Conservation (phyloP, 306 rosid species). For the Trichosanthes truncata region DNA sequence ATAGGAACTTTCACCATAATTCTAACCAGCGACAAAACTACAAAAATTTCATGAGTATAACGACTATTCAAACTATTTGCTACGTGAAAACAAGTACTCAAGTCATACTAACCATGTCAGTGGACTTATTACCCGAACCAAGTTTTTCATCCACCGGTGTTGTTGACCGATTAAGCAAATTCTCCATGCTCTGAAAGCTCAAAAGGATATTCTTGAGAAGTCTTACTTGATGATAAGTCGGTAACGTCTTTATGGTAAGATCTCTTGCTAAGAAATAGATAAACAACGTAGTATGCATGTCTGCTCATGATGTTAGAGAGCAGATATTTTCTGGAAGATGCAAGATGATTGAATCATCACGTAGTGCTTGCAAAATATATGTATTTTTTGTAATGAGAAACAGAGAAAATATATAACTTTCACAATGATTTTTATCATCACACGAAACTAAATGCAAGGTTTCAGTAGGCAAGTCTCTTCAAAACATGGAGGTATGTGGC, state of each 20-base stretch:
- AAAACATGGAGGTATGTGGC: background rate
- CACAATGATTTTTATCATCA: background rate
- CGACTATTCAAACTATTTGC: background rate
- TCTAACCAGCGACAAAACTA: background rate
- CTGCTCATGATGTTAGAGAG: background rate
- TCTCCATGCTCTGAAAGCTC: constrained; percentile 58
- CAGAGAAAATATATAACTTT: background rate
- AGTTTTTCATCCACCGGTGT: constrained; percentile 22
- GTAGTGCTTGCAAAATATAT: background rate
- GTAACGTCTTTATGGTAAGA: background rate
- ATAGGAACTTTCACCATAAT: background rate
- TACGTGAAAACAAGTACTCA: constrained; percentile 7
- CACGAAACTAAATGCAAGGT: background rate
- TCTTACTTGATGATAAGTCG: background rate
- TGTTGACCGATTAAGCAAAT: constrained; percentile 32
- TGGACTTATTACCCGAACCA: constrained; percentile 23
- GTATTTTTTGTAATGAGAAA: background rate
- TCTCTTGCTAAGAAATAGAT: background rate
- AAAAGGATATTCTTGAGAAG: background rate
- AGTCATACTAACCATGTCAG: constrained; percentile 41
- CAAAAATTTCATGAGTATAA: background rate
- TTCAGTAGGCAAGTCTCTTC: background rate
- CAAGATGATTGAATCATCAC: background rate
- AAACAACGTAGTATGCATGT: background rate
- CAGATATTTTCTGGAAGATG: background rate